Base-by-base conservation (phyloP, 345 rosid species). In the Mercurialis annua region DNA sequence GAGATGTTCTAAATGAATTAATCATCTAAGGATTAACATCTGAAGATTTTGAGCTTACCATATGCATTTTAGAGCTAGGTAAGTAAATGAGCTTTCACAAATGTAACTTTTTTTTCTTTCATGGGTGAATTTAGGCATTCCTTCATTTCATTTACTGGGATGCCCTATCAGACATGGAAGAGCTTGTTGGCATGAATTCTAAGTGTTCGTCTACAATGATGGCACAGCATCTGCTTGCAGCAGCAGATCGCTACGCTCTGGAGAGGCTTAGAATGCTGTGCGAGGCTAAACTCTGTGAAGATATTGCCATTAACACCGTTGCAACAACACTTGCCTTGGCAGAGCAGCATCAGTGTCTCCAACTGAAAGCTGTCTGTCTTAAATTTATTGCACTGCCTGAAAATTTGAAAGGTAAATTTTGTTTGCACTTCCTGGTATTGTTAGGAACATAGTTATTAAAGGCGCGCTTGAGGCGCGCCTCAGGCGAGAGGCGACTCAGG, bases 291-390 rank as follows among this genome's bases (percentile, higher is more conserved):
- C 75, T 75, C 11, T 75, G 71, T 46, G 79, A 75, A 40, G 79
- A 75, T 75, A 67, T 75, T 20, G 68, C 74, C 33, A 70, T 66
- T 70, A 66, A 70, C 43, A 70, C 79, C 0, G 75, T 70, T 53
- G 79, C 79, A 54, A 75, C 79, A 58, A 75, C 79, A 30, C 71
- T 75, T 44, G 79, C 79, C 27, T 62, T 75, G 74, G 79, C 79
- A 10, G 79, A 75, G 59, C 79, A 75, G 79, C 79, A 75, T 61
- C 79, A 66, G 4, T 75, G 79, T 62, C 50, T 66, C 71, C 71
- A 75, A 27, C 64, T 75, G 55, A 75, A 75, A 62, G 63, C 68
- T 52, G 74, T 66, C n/a, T 75, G 79, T 49, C 65, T 75, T 63
- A 75, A 70, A 65, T 75, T 70, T 34, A 66, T 75, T 70, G 79